Base-by-base conservation (phyloP, 2,329 filamentous ascomycete genomes). In the Elsinoe batatas region DNA sequence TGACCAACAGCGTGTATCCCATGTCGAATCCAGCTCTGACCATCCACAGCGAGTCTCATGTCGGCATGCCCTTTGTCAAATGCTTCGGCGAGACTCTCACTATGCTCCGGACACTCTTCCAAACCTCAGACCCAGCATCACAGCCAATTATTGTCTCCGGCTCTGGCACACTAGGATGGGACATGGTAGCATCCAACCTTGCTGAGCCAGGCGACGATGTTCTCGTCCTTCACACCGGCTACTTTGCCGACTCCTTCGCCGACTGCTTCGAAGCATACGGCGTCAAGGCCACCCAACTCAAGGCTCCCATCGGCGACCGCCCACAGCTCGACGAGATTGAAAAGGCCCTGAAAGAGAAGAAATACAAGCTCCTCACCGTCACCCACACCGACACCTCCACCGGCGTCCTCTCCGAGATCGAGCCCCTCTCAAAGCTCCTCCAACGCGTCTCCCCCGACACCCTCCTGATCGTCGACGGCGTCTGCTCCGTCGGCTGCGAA, bases 341-440 rank as follows among this genome's bases (percentile, higher is more conserved):
- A 75, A 81, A 85, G 72, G 90, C 91, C 2, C 77, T 98, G 61
- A 85, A 85, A 71, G 82, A 88, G 76, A 95, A 93, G 78, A 83
- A 87, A 67, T 97, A 95, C 79, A 97, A 97, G 80, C 71, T 91
- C 60, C 74, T 98, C 65, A 97, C 91, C 40, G 86, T 97, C 61
- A 98, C 93, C 10, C 93, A 98, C 70, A 91, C 96, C 60, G 93
- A 98, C 69, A 98, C 93, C 20, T 96, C 91, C 3, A 98, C 93
- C 36, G 93, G 93, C 63, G 93, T 98, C 22, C 76, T 98, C 50
- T 95, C 87, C 67, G 91, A 97, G 70, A 81, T 97, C 65, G 85
- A 94, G 77, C 77, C 83, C 57, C 76, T 98, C 57, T 83, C 89
- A 33, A 87, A 91, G 67, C 76, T 94, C 50, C 87, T 97, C 53